phyloP scores from a whole-genome alignment of 495 filamentous ascomycete species.

The Extremus antarcticus region DNA sequence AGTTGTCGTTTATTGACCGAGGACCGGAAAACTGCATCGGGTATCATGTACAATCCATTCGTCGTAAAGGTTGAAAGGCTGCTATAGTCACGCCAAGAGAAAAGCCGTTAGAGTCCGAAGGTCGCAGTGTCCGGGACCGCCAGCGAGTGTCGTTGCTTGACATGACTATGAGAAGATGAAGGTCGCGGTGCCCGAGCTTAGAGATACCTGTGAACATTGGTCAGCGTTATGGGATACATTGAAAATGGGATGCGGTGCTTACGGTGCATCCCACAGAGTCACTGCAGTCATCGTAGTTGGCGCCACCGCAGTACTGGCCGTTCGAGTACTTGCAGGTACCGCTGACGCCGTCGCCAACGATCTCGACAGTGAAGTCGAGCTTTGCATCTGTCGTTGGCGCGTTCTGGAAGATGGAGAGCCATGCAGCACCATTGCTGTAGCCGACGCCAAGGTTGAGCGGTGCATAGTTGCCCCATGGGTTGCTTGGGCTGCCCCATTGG shows the following conservation, averaged over 20 bases:
- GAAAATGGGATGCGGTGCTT: conserved; percentile 7
- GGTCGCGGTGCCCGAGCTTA: conserved; percentile 18
- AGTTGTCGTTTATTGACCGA: neutral
- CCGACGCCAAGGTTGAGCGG: conserved; percentile 83
- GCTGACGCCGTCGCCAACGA: conserved; percentile 53
- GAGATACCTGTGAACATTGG: conserved; percentile 12
- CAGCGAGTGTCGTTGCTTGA: neutral
- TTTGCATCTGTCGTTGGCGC: conserved; percentile 45
- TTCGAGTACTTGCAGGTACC: conserved; percentile 61
- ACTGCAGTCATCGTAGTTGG: conserved; percentile 22
- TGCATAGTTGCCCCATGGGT: conserved; percentile 72
- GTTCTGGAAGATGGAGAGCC: conserved; percentile 68
- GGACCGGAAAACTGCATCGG: neutral
- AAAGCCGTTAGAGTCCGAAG: too few species aligned
- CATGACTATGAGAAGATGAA: conserved; percentile 15
- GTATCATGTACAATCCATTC: conserved; percentile 2
- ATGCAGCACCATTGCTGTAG: conserved; percentile 51
- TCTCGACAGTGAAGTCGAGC: conserved; percentile 65
- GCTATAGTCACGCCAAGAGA: neutral
- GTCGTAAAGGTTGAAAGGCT: neutral
- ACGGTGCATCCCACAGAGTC: conserved; percentile 27
- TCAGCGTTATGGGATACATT: neutral
- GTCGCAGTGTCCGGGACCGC: neutral
- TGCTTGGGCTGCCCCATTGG: conserved; percentile 52
- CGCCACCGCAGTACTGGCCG: conserved; percentile 47